Percentiles rank a stretch among this genome's conserved stretches.
Evolutionary conservation across 441 rosid species (phyloP).

Genomic region (Gossypium schwendimanii): DNA sequence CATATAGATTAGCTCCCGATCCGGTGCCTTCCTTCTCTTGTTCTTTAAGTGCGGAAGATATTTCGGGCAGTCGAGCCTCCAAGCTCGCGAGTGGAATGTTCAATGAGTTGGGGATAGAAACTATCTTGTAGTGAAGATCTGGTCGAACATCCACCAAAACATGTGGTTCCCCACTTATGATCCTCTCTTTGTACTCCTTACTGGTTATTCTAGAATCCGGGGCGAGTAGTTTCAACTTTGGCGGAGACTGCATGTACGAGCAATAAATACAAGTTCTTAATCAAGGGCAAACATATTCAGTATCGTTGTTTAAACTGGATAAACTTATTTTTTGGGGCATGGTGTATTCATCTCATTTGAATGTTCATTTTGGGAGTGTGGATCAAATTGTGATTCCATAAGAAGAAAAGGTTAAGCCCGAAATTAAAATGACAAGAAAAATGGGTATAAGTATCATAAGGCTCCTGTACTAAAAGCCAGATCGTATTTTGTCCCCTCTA

Average conservation of each 20-base stretch:
- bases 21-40: slow-evolving; percentile 10
- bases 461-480: too few species aligned
- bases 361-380: neutral
- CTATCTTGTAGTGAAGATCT: slow-evolving; percentile 74
- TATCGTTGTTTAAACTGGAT: neutral
- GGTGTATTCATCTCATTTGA: neutral
- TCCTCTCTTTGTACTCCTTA: slow-evolving; percentile 45
- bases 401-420: neutral
- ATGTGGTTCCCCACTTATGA: slow-evolving; percentile 40
- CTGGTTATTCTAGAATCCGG: slow-evolving; percentile 64
- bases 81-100: slow-evolving; percentile 63
- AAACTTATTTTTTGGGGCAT: neutral
- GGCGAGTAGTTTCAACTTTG: slow-evolving; percentile 49
- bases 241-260: slow-evolving; percentile 31
- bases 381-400: neutral
- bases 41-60: slow-evolving; percentile 50
- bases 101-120: slow-evolving; percentile 67
- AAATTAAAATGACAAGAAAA: neutral
- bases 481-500: too few species aligned
- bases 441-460: neutral
- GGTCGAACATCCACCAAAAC: slow-evolving; percentile 81
- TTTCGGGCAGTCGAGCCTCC: slow-evolving; percentile 55
- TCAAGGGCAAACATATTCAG: neutral
- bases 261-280: neutral
- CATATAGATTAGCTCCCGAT: slow-evolving; percentile 36